These are phyloP conservation scores for Aspergillus ochraceus DNA, from an alignment of 2,329 filamentous ascomycete species.

Conservation along the genomic window DNA sequence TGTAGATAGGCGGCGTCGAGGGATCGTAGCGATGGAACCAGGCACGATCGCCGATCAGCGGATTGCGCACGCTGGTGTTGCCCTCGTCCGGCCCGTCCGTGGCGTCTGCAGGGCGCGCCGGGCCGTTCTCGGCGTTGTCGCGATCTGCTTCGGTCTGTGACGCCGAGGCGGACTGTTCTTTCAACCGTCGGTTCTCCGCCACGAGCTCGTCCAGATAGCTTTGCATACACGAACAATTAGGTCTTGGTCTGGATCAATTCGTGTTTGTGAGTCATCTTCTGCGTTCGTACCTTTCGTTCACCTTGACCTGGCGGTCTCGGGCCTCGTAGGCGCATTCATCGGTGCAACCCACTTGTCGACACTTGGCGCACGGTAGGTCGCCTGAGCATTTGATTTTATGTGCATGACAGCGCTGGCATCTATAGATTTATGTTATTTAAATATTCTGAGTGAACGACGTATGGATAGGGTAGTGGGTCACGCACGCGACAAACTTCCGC, in stretches of 20 bases:
- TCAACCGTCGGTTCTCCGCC: conserved; percentile 34
- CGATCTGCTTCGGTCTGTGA: conserved; percentile 23
- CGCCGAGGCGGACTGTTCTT: conserved; percentile 31
- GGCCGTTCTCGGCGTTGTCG: conserved; percentile 14
- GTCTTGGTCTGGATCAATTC: neutral
- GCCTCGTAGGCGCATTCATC: conserved; percentile 42
- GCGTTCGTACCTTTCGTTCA: conserved; percentile 34
- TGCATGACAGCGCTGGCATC: conserved; percentile 46
- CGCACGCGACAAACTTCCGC: conserved; percentile 35
- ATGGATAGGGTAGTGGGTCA: conserved; percentile 1
- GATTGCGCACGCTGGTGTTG: conserved; percentile 32
- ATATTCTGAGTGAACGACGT: neutral
- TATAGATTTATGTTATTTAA: conserved; percentile 5
- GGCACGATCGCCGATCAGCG: conserved; percentile 35
- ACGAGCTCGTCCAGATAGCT: conserved; percentile 37
- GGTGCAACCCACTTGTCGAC: conserved; percentile 37
- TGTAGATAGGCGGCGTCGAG: conserved; percentile 37
- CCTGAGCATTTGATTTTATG: conserved; percentile 52
- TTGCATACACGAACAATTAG: conserved; percentile 8
- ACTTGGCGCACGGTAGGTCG: conserved; percentile 44
- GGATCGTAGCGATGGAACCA: conserved; percentile 40
- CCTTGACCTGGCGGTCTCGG: conserved; percentile 45
- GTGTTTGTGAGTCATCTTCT: neutral
- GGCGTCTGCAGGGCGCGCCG: conserved; percentile 20
- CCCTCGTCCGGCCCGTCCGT: conserved; percentile 27